These are phyloP conservation scores for Pseudogymnoascus sp. DNA, from an alignment of 2,329 filamentous ascomycete genomes.

Conservation along the genomic window DNA sequence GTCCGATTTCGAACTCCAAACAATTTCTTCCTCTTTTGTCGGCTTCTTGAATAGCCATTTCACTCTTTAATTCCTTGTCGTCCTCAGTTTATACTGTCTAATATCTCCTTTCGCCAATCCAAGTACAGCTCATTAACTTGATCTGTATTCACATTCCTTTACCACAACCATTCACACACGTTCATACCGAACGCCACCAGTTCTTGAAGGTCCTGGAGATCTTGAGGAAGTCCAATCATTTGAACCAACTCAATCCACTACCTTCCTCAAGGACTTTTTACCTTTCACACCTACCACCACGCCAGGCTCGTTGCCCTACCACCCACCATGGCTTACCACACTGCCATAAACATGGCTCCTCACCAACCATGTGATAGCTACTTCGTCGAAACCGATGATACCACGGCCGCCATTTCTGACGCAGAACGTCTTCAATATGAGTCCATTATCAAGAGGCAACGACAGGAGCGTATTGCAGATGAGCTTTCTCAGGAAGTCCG, in stretches of 20 bases:
- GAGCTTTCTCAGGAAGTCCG: slow-evolving; percentile 78
- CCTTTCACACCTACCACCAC: slow-evolving; percentile 4
- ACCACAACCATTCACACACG: slow-evolving; percentile 17
- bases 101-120: slow-evolving; percentile 26
- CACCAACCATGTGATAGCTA: slow-evolving; percentile 58
- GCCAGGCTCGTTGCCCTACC: slow-evolving; percentile 12
- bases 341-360: slow-evolving; percentile 24
- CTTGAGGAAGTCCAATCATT: slow-evolving; percentile 25
- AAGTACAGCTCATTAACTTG: slow-evolving; percentile 19
- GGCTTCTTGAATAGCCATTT: slow-evolving; percentile 24
- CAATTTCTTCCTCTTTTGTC: slow-evolving; percentile 16
- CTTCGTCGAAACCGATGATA: slow-evolving; percentile 57
- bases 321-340: slow-evolving; percentile 9
- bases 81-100: slow-evolving; percentile 23
- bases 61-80: slow-evolving; percentile 26
- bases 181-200: slow-evolving; percentile 24
- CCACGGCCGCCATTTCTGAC: slow-evolving; percentile 22
- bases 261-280: slow-evolving; percentile 10
- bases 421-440: slow-evolving; percentile 59
- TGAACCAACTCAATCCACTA: slow-evolving; percentile 16
- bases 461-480: slow-evolving; percentile 80
- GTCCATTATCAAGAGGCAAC: slow-evolving; percentile 70
- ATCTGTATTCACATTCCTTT: slow-evolving; percentile 26
- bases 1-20: slow-evolving; percentile 16
- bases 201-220: slow-evolving; percentile 31